Evolutionary conservation across 495 filamentous ascomycete species (phyloP), one percentile per base, ranked within the genome.

Genomic region (Oidiodendron maius): DNA sequence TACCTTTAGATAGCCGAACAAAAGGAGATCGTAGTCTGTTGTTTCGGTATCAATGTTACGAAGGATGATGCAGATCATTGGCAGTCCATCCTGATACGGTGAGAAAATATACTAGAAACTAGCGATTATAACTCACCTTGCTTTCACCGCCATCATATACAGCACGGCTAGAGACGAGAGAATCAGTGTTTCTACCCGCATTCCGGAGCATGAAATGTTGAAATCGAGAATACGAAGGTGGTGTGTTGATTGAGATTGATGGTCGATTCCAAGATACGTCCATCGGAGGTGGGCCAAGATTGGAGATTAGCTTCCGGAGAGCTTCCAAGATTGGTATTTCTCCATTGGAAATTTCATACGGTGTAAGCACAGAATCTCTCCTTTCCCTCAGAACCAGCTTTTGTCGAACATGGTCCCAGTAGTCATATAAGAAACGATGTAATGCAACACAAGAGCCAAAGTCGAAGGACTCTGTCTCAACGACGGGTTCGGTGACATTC

Each of bases 181-280:
- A 78, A 48, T 82, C 80, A 6, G 75, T 75, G 53, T 74, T 77
- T 17, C 77, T 69, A 44, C 78, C 79, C 25, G 78, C 80, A 52
- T 84, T 82, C 24, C 71, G 71, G 26, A 84, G 68, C 81, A 84
- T 84, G 51, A 84, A 84, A 53, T 83, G 71, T 56, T 84, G 81
- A 58, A 83, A 84, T 42, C 81, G 69, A 11, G 78, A 82, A 57
- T 84, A 84, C 13, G 70, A 67, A 3, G 76, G 73, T 20, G 78
- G 77, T 16, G 57, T 75, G 55, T 80, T 83, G 3, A 70, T 60
- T 12, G 75, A 71, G 18, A 82, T 73, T 30, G 75, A 70, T 40
- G 80, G 81, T 41, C 77, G 68, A 44, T 81, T 82, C 70, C 80
- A 80, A 10, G 76, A 77, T 13, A 83, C 75, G 48, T 81, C 78